Base-by-base conservation (phyloP, 2,329 filamentous ascomycete species). In the Penicillium crustosum region DNA sequence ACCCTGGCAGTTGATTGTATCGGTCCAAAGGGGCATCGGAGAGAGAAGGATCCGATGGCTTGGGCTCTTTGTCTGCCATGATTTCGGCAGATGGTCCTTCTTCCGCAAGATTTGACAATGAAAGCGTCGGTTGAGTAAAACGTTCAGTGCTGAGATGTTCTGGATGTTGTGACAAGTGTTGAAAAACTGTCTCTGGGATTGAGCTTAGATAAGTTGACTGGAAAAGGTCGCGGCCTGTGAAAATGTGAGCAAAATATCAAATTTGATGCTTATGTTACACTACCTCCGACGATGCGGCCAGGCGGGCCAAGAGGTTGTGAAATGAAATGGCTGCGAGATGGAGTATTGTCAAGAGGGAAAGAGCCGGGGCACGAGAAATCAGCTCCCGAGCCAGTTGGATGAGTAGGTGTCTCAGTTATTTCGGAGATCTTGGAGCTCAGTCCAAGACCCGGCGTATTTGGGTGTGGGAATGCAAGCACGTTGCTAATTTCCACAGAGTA, bases 1-100 rank as follows among this genome's bases (percentile, higher is more conserved):
- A 64, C 8, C 68, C 72, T 42, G 68, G 62, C 41, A 68, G 58
- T 47, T 73, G 63, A 49, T 64, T 64, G 43, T 66, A 69, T 55
- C 66, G 69, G 33, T 55, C 47, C 36, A 42, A 23, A 6, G 48
- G 17, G 13, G 38, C 31, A 35, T 29, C 38, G 6, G 47, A 27
- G 23, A 27, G 21, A 43, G 45, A 36, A 43, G 21, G 15, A 23
- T 38, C 31, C 3, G 47, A 31, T 17, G 61, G 61, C 27, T 61
- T 62, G 41, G 35, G 48, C n/a, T 27, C 55, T 45, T 58, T 57
- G 9, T 47, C 58, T n/a, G 69, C 65, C 70, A 71, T 70, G 9
- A 10, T 55, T 35, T 53, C 15, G 39, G 15, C 5, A 36, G 41
- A 41, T 21, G 6, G 23, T 9, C 4, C 39, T 49, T 54, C 15